Percentiles rank a stretch among this genome's conserved stretches.
Conservation (phyloP, 805 yeast species). For the Candida germanica region DNA sequence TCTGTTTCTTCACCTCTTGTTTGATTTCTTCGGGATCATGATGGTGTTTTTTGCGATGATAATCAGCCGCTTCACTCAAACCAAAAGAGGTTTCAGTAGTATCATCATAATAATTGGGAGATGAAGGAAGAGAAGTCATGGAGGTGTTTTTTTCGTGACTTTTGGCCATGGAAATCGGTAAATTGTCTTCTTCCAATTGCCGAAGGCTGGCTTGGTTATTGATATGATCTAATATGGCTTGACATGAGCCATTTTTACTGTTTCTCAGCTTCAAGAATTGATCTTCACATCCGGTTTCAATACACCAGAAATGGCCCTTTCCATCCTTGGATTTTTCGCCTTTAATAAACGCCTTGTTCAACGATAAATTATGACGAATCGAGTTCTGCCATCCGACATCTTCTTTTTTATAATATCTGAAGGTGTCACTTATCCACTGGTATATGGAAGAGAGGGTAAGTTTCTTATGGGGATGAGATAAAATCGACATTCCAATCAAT, state of each 20-base stretch:
- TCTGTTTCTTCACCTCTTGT: conserved; percentile 1
- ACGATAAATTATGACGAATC: conserved; percentile 88
- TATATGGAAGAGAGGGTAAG: conserved; percentile 66
- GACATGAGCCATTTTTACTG: conserved; percentile 42
- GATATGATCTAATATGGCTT: conserved; percentile 44
- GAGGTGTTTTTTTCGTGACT: conserved; percentile 10
- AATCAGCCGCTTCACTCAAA: conserved; percentile 15
- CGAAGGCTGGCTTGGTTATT: not conserved
- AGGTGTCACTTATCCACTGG: conserved; percentile 86
- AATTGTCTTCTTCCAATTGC: conserved; percentile 1
- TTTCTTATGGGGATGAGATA: conserved; percentile 61
- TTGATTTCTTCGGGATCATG: not conserved
- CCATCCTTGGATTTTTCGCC: conserved; percentile 89
- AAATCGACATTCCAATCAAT: conserved; percentile 87
- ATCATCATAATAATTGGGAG: conserved; percentile 22
- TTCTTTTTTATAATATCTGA: conserved; percentile 74
- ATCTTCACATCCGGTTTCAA: conserved; percentile 77
- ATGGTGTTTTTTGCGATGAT: conserved; percentile 8
- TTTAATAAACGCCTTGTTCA: conserved; percentile 90
- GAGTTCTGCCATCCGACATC: conserved; percentile 98
- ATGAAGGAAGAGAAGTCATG: conserved; percentile 28
- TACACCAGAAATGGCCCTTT: conserved; percentile 91
- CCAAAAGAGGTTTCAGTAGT: conserved; percentile 1
- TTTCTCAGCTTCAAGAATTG: conserved; percentile 68
- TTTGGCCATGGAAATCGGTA: not conserved